Conservation (phyloP, 805 yeast genomes). For the Yarrowia sp. region DNA sequence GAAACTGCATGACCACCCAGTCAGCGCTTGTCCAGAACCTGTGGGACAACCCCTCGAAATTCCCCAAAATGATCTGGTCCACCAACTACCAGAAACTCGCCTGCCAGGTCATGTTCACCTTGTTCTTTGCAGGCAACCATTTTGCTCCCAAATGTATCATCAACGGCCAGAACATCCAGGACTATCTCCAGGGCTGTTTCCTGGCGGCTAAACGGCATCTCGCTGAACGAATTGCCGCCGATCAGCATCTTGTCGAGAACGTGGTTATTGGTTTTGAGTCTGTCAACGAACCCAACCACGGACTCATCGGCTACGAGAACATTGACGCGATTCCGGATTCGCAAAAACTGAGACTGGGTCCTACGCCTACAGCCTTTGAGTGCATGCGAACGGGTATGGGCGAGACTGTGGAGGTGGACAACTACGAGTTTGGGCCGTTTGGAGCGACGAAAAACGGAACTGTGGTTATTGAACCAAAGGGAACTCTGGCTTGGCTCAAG, state of each 20-base stretch:
- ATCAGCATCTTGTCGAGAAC: slow-evolving; percentile 53
- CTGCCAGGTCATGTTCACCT: slow-evolving; percentile 81
- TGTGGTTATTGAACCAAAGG: slow-evolving; percentile 66
- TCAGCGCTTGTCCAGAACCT: slow-evolving; percentile 78
- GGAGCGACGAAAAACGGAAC: slow-evolving; percentile 72
- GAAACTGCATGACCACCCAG: slow-evolving; percentile 66
- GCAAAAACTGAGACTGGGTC: slow-evolving; percentile 74
- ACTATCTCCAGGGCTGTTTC: slow-evolving; percentile 71
- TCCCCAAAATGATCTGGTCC: slow-evolving; percentile 90
- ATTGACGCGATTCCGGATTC: slow-evolving; percentile 60
- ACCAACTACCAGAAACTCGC: slow-evolving; percentile 81
- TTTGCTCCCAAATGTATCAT: slow-evolving; percentile 78
- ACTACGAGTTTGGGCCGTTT: slow-evolving; percentile 68
- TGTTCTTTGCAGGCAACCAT: slow-evolving; percentile 78
- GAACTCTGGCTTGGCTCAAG: slow-evolving; percentile 71
- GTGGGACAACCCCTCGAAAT: slow-evolving; percentile 56
- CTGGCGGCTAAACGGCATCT: slow-evolving; percentile 60
- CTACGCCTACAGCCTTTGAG: slow-evolving; percentile 81
- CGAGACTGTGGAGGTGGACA: slow-evolving; percentile 66
- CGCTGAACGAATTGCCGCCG: slow-evolving; percentile 54
- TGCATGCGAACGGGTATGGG: slow-evolving; percentile 80
- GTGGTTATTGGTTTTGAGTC: slow-evolving; percentile 80
- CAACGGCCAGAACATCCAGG: slow-evolving; percentile 77
- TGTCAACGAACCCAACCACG: slow-evolving; percentile 84
- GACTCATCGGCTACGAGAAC: slow-evolving; percentile 69